Base-by-base conservation (phyloP, 495 filamentous ascomycete species). In the Darksidea phi region DNA sequence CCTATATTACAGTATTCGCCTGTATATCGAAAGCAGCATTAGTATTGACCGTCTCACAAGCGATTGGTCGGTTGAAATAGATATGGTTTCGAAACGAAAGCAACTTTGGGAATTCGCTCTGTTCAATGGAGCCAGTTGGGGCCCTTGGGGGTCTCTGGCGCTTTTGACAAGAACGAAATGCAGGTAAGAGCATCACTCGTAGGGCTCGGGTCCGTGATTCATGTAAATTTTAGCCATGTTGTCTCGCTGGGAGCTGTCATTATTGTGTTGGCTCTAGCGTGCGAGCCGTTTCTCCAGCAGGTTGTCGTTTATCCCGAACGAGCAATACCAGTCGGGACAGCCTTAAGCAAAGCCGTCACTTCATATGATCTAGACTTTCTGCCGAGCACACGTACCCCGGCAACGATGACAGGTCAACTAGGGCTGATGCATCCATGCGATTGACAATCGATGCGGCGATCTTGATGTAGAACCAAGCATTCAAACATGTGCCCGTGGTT, bases 281-380 rank as follows among this genome's bases (percentile, higher is more conserved):
- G 72, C 38, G 72, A 73, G 41, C 63, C 71, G 5, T 72, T 72
- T 42, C 54, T 73, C 51, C 72, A 76, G 51, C 71, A 76, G 50
- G 55, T 72, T 38, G 45, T 73, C 20, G 47, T 54, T 0, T 76
- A 70, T 62, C 67, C 56, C n/a, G n/a, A n/a, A n/a, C n/a, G n/a
- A n/a, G n/a, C n/a, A n/a, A n/a, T n/a, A n/a, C n/a, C n/a, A n/a
- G n/a, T n/a, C n/a, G n/a, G n/a, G n/a, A n/a, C n/a, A n/a, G n/a
- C n/a, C n/a, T n/a, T n/a, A n/a, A n/a, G n/a, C n/a, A n/a, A n/a
- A n/a, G n/a, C n/a, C n/a, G n/a, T n/a, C n/a, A n/a, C n/a, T n/a
- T n/a, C n/a, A n/a, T n/a, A n/a, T n/a, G n/a, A n/a, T n/a, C n/a
- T n/a, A n/a, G n/a, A n/a, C n/a, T n/a, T n/a, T n/a, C n/a, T n/a